Evolutionary conservation across 2,329 filamentous ascomycete genomes (phyloP), one percentile per base, ranked within the genome.

Genomic region (Sporothrix dimorphospora): DNA sequence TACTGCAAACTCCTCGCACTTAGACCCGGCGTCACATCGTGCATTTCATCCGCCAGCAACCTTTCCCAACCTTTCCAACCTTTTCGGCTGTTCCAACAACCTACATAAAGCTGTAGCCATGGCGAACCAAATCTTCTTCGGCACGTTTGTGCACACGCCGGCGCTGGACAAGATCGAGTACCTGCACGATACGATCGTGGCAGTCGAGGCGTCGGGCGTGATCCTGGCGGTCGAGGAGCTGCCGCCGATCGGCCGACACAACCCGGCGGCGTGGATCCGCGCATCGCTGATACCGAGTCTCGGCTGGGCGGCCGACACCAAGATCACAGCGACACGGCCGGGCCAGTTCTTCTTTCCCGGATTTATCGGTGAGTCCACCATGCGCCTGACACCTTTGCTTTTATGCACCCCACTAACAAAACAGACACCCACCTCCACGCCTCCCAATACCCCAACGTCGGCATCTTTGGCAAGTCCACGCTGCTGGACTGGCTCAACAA

Each of bases 351-450:
- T 93, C 84, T 95, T 96, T 77, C 93, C 93, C 0, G 93, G 93
- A 6, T 94, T 95, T 78, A 90, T 96, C 73, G 91, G 91, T 92
- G 80, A 76, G 85, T 79, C 2, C 4, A 27, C 6, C 12, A 19
- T 6, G 6, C 19, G n/a, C 40, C 12, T 2, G 40, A 14, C 9
- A 9, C 40, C 47, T 16, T 47, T 47, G 42, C 19, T 14, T 2
- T 5, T 16, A 1, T 1, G 42, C 16, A 47, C 12, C 42, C 14
- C 19, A 0, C 45, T 61, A 14, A 34, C 45, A 49, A 5, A 11
- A 49, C 42, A 95, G 95, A 99, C 81, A 97, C 96, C 0, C 96
- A 99, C 80, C 92, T 97, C 72, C 96, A 99, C 80, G 96, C 96
- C 9, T 89, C 94, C 0, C 96, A 99, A 83, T 98, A 97, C 78